Evolutionary conservation across 2,329 filamentous ascomycete genomes (phyloP), one percentile per base, ranked within the genome.

Genomic region (Claviceps sp.): DNA sequence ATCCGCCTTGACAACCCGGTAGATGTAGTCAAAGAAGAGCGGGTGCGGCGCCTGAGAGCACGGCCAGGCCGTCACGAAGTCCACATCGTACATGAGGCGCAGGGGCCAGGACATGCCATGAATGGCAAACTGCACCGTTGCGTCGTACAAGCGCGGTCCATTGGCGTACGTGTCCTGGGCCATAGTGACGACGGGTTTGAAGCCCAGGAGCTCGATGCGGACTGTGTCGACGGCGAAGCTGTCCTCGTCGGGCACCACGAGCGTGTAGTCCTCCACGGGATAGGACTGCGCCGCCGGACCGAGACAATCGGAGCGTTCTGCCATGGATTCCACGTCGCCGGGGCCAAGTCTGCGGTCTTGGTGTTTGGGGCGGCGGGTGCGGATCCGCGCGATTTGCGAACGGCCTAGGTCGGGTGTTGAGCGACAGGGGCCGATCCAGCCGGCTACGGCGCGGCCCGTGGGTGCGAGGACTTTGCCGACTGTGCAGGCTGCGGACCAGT

Each of bases 401-500:
- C 80, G 77, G 48, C 73, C 74, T 3, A 89, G 76, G 62, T 88
- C 83, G 3, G 73, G 69, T 2, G 83, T 84, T 22, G 82, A 82
- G 7, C 82, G 76, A 34, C 82, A 84, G 2, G 85, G 85, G 0
- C 85, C 85, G 41, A 89, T 72, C 85, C 85, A 89, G 24, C 85
- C 85, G 44, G 79, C 84, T 20, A 86, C 74, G 51, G 84, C 77
- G 56, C 76, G 78, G 58, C 85, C 87, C 0, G 84, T 87, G 24
- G 84, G 81, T 41, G 81, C 84, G 7, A 89, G 71, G 2, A 89
- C 85, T 61, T 87, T 89, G 40, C 85, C 85, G 2, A 89, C 81
- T 52, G 89, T 85, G 58, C 77, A 85, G 20, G 76, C 72, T 13
- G 81, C 77, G 3, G 84, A 81, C 85, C 85, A 89, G 70, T 89